Evolutionary conservation across 352 stramenopile genomes (phyloP), one percentile per base, ranked within the genome.

Genomic region (Elongisporangium anandrum): DNA sequence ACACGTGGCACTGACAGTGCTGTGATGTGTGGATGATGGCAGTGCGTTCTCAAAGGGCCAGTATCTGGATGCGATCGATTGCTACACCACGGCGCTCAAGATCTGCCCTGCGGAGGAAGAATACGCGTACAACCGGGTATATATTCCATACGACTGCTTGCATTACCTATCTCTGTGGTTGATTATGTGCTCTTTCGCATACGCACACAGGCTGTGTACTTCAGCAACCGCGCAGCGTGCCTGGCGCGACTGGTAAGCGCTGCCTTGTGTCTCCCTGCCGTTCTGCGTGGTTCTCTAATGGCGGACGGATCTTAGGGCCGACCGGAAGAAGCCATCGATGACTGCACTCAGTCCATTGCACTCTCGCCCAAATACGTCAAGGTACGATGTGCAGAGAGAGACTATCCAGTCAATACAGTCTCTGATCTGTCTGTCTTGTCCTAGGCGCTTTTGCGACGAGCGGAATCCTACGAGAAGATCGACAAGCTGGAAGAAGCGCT

Each of bases 351-450:
- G 47, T 87, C 97, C 4, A 79, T 99, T 61, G 84, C 97, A 41
- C 81, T 98, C 24, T 97, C 98, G 61, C 92, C 96, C 10, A 89
- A 64, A n/a, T 99, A 99, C 72, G 72, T 98, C 59, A 99, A 99
- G 75, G 95, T 81, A 49, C 13, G 52, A 38, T 15, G 5, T 15
- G 52, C 20, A 38, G n/a, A 19, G 13, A 1, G 16, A 20, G 2
- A 12, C 2, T 29, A 2, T 39, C 24, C 6, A 19, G 23, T 62
- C 29, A 16, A 15, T 47, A 16, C n/a, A 85, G 10, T 45, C 9
- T 23, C 13, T 29, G 21, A 13, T 56, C n/a, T 41, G 1, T 39
- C 12, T 12, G 22, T 53, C 9, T 39, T 13, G 23, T 8, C 23
- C n/a, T 65, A 85, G 74, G 81, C 86, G 4, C 88, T 97, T 49